Conservation (phyloP, 2,329 filamentous ascomycete genomes). For the Rachicladosporium sp. region DNA sequence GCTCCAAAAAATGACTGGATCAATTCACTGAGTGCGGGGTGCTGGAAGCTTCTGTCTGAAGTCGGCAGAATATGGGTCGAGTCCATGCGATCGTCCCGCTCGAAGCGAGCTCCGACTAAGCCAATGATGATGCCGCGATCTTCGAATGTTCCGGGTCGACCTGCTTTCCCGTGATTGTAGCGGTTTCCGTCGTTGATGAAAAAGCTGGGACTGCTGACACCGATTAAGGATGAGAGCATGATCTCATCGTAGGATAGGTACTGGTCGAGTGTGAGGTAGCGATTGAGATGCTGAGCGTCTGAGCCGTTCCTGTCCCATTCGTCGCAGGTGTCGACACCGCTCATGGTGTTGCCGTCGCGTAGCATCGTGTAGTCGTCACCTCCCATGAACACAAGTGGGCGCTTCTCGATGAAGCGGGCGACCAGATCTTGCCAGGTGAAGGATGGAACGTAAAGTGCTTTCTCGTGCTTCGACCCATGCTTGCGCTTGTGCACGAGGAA, state of each 20-base stretch:
- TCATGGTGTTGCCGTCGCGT: conserved; percentile 12
- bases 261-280: conserved; percentile 11
- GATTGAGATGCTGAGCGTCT: conserved; percentile 10
- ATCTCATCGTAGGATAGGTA: conserved; percentile 25
- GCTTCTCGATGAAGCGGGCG: conserved; percentile 18
- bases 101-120: conserved; percentile 22
- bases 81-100: conserved; percentile 21
- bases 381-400: conserved; percentile 20
- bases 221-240: conserved; percentile 21
- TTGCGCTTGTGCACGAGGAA: conserved; percentile 20
- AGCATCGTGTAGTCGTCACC: conserved; percentile 16
- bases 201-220: conserved; percentile 16
- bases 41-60: conserved; percentile 6
- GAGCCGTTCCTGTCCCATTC: conserved; percentile 22
- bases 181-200: conserved; percentile 22
- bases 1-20: conserved; percentile 13
- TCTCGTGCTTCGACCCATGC: conserved; percentile 17
- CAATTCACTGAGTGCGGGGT: conserved; percentile 10
- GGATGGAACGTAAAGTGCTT: conserved; percentile 14
- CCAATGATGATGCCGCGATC: conserved; percentile 20
- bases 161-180: conserved; percentile 11
- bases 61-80: conserved; percentile 11
- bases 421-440: conserved; percentile 13
- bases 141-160: conserved; percentile 10
- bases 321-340: conserved; percentile 10